Conservation (phyloP, 768 basidiomycete genomes). For the Collybiopsis confluens region DNA sequence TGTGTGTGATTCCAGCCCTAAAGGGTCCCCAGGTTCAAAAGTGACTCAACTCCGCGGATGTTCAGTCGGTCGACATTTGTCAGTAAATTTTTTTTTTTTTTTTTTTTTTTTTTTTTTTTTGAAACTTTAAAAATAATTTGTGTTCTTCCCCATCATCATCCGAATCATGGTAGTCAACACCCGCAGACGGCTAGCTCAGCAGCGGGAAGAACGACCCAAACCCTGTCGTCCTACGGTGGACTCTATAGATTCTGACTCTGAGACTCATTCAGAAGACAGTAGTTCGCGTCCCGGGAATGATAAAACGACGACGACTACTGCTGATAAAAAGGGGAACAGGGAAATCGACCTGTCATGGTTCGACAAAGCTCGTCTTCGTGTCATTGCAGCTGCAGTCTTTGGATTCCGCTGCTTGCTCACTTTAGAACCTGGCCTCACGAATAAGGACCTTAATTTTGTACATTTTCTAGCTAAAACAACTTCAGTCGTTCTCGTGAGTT, state of each 20-base stretch:
- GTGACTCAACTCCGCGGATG: too few species aligned
- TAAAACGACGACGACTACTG: too few species aligned
- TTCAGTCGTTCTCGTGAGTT: not conserved
- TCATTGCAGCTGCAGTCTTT: not conserved
- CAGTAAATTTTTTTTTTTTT: too few species aligned
- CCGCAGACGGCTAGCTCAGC: not conserved
- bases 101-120: too few species aligned
- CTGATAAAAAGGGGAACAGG: too few species aligned
- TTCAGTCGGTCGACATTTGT: too few species aligned
- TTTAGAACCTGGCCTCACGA: not conserved
- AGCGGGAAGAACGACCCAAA: not conserved
- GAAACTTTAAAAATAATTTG: too few species aligned
- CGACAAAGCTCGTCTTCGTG: not conserved
- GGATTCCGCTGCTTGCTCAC: not conserved
- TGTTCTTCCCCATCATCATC: too few species aligned
- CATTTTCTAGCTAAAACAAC: constrained; percentile 1
- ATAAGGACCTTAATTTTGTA: constrained; percentile 3
- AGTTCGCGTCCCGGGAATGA: not conserved
- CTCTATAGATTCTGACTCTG: not conserved
- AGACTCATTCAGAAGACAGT: not conserved
- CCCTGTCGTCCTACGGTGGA: not conserved
- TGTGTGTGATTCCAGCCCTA: too few species aligned
- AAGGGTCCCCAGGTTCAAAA: too few species aligned
- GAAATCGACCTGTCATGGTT: not conserved
- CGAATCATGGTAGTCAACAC: not conserved